Base-by-base conservation (phyloP, 495 filamentous ascomycete species). In the Staphylotrichum tortipilum region DNA sequence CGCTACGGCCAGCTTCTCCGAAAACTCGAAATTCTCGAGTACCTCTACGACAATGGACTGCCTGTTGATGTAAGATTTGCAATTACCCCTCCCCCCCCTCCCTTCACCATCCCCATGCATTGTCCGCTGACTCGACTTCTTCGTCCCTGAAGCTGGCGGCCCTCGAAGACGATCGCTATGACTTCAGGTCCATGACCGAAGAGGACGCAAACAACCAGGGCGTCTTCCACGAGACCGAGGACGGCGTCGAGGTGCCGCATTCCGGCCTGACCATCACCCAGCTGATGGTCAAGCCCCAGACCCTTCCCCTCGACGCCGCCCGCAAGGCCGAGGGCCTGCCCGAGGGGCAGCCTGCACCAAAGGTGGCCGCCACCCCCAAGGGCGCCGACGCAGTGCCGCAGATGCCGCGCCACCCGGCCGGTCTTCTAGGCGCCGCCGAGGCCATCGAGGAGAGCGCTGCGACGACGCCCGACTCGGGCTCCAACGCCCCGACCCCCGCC, bases 371-470 rank as follows among this genome's bases (percentile, higher is more conserved):
- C 11, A 51, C 45, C 12, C 46, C 53, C 44, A 58, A 60, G 47
- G 59, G 56, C 6, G 66, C 60, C 11, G 54, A 58, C 22, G 36
- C 50, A 1, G 37, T 47, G 3, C 53, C 53, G n/a, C 55, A 56
- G 18, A 52, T 64, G 48, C 64, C 62, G 7, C 67, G 66, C 15
- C 71, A 72, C 33, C 56, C 62, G 38, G 65, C 62, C 39, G 66
- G 70, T 34, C 59, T 76, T 15, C 65, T 76, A n/a, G 63, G 70
- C 3, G 66, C 65, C 31, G 63, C 65, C 35, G 61, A 65, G 10
- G 67, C 64, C 21, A 61, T 65, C 12, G 68, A 68, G 21, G 69
- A 61, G 8, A 56, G 56, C 36, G 46, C 18, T 14, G 39, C 50
- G 23, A 57, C 55, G 2, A 58, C 62, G 6, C 57, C 61, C 1